phyloP scores from a whole-genome alignment of 2,329 filamentous ascomycete species.

The Byssochlamys sp. region DNA sequence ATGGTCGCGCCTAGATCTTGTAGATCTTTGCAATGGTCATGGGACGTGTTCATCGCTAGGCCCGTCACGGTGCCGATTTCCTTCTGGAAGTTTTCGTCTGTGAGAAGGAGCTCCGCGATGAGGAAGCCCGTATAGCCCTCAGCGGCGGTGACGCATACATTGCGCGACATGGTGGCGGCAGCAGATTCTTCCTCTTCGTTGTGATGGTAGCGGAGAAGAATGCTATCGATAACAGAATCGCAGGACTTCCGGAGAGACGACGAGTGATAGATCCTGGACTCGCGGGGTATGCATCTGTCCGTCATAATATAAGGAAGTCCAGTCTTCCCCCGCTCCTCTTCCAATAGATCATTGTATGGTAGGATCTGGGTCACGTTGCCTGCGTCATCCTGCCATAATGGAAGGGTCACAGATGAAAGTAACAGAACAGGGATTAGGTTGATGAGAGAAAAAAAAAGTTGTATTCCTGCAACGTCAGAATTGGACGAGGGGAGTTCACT shows the following conservation, averaged over 20 bases:
- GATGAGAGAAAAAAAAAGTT: background rate
- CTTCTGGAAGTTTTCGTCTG: slow-evolving; percentile 32
- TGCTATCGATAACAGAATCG: background rate
- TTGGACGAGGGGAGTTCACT: background rate
- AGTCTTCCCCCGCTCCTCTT: background rate
- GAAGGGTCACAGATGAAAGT: slow-evolving; percentile 11
- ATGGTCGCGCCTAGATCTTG: slow-evolving; percentile 34
- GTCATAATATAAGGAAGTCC: background rate
- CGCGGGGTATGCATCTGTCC: background rate
- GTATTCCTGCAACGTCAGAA: background rate
- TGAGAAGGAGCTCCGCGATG: slow-evolving; percentile 43
- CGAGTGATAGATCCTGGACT: background rate
- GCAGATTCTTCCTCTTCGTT: background rate
- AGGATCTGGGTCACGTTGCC: slow-evolving; percentile 11
- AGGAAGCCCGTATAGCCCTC: slow-evolving; percentile 45
- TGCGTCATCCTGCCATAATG: slow-evolving; percentile 9
- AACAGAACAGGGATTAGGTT: background rate
- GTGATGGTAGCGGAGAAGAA: background rate
- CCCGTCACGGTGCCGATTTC: slow-evolving; percentile 35
- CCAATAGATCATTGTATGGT: slow-evolving; percentile 4
- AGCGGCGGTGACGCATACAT: slow-evolving; percentile 40
- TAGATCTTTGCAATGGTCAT: slow-evolving; percentile 33
- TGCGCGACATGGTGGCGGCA: slow-evolving; percentile 34
- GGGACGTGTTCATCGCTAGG: slow-evolving; percentile 33
- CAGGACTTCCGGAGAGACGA: background rate